Evolutionary conservation across 2,329 filamentous ascomycete genomes (phyloP), one percentile per base, ranked within the genome.

Genomic region (Erysiphe pulchra): DNA sequence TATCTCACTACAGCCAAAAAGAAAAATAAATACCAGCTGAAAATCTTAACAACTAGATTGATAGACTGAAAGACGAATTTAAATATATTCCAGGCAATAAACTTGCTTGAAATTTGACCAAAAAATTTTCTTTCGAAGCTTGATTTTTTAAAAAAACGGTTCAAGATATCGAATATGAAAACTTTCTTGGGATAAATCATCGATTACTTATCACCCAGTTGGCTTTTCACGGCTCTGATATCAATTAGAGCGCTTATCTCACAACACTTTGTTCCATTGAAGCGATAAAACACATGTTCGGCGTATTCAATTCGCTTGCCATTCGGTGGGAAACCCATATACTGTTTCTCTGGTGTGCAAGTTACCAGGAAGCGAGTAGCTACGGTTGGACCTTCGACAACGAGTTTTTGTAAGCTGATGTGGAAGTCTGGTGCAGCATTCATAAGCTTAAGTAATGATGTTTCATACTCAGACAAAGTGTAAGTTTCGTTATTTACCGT

Each of bases 211-310:
- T n/a, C n/a, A n/a, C n/a, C n/a, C n/a, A n/a, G n/a, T n/a, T n/a
- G n/a, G n/a, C n/a, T n/a, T n/a, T n/a, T n/a, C n/a, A n/a, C n/a
- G n/a, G n/a, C n/a, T n/a, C n/a, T n/a, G n/a, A n/a, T 33, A 13
- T 42, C 39, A 24, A 6, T 6, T n/a, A 42, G n/a, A 11, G 39
- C 10, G 18, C 12, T 24, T 2, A 42, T 11, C 20, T 42, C 39
- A 42, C 17, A 42, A 30, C 39, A 42, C 16, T 30, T 42, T 24
- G 17, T 18, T n/a, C 39, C 39, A 12, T 42, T 12, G 17, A 42
- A 42, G 13, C 39, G 39, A 42, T 42, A 42, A 42, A 42, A 42
- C 12, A 42, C 39, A 42, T 42, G 39, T 17, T 42, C 39, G 28
- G 20, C 20, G 39, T 42, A 42, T n/a, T 42, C 10, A n/a, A 42